Evolutionary conservation across 225 moss, liverwort and hornwort genomes (phyloP), one percentile per base, ranked within the genome.

Genomic region (Lunularia cruciata): DNA sequence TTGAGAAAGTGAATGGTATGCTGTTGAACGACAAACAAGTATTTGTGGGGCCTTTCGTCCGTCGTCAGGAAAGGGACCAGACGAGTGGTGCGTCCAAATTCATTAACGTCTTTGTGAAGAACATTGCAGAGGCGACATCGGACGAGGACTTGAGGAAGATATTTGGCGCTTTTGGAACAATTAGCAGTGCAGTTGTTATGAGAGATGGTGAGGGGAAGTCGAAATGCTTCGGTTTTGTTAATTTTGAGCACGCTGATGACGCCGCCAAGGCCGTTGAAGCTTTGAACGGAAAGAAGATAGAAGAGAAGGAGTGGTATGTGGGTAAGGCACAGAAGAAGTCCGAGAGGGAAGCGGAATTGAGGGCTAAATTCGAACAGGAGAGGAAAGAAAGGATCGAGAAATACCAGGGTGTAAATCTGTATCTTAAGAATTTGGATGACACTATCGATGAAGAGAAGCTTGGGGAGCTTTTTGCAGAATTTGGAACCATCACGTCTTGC

Each of bases 301-400:
- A 90, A 10, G 95, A 92, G 22, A 96, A 96, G 10, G 92, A 96
- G 16, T 96, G 92, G 95, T 96, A 90, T 60, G 95, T 96, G 0
- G 92, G 88, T 46, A 84, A 89, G 71, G 95, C 95, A 0, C 95
- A 90, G 76, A 96, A 92, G 89, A 96, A 96, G 26, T 89, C 89
- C 3, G 92, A 96, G 80, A 83, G 95, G 39, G 92, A 96, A 68
- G 95, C 95, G 0, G 95, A 96, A 84, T 82, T 92, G 6, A 77
- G 92, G 76, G 92, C 92, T 0, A 96, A 96, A 76, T 92, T 96
- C 15, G 95, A 96, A 77, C 95, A 96, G 19, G 95, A 96, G 62
- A 87, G 95, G 4, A 96, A 96, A 52, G 95, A 92, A 75, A 87
- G 95, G 77, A 96, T 92, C 64, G 95, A 92, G 65, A 96, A 96